Evolutionary conservation across 805 yeast species (phyloP).

Genomic region (Danielia oregonensis): DNA sequence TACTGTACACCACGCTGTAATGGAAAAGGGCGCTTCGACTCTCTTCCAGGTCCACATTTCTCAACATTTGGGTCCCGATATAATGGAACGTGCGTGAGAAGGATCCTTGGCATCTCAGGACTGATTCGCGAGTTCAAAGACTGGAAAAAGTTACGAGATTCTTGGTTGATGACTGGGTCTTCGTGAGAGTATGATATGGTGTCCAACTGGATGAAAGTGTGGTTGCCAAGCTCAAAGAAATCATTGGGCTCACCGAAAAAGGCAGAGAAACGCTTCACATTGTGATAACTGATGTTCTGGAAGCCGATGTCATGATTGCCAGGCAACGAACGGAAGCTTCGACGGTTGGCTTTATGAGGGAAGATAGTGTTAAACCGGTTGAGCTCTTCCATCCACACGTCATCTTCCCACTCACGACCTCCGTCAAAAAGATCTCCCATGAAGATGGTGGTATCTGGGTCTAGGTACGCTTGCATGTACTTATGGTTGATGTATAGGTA

Average conservation of each 20-base stretch:
- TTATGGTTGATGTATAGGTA: conserved; percentile 76
- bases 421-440: conserved; percentile 95
- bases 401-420: conserved; percentile 80
- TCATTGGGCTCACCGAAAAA: conserved; percentile 72
- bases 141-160: conserved; percentile 53
- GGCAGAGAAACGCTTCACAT: conserved; percentile 59
- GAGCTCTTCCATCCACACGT: conserved; percentile 67
- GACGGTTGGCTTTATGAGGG: conserved; percentile 47
- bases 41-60: conserved; percentile 75
- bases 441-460: conserved; percentile 75
- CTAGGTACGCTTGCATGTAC: conserved; percentile 50
- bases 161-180: conserved; percentile 40
- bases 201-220: conserved; percentile 71
- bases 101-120: conserved; percentile 52
- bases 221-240: conserved; percentile 57
- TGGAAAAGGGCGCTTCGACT: conserved; percentile 62
- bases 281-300: conserved; percentile 61
- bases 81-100: conserved; percentile 86
- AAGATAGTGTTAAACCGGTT: conserved; percentile 65
- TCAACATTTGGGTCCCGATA: conserved; percentile 62
- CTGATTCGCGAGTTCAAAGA: conserved; percentile 19
- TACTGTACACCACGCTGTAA: conserved; percentile 76
- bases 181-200: conserved; percentile 74
- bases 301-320: conserved; percentile 98
- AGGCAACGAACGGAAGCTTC: conserved; percentile 46